Base-by-base conservation (phyloP, 2,329 filamentous ascomycete species). In the Teratosphaeria pseudoeucalypti region DNA sequence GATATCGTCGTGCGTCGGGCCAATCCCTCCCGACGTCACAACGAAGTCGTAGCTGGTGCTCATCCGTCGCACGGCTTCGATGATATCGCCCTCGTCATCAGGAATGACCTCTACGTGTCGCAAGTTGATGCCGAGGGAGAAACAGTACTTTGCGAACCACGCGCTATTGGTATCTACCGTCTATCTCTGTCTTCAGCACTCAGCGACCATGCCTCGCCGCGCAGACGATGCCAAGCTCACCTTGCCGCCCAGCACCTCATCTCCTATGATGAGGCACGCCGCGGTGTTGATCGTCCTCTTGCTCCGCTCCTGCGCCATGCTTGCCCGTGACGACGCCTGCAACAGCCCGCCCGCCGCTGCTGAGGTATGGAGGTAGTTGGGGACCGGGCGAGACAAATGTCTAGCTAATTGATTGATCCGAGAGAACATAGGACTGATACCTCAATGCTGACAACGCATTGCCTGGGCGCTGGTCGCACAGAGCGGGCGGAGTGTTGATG, bases 1-100 rank as follows among this genome's bases (percentile, higher is more conserved):
- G 67, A 97, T 97, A 72, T 99, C 94, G 74, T 99, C 94, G 78
- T 97, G 92, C 59, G 92, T 97, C 65, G 94, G 94, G 11, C 92
- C 92, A 70, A 99, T 97, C 34, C 94, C 92, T 65, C 94, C 92
- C 67, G 89, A 94, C 6, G 94, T 97, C 5, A 97, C 90, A 54
- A 99, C 89, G 72, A 97, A 90, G 75, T 97, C 94, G 72, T 96
- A 97, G 64, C 83, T 86, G 57, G 82, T 81, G 70, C 89, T 95
- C 91, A 99, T 95, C 63, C 92, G 85, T 57, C 81, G 81, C 6
- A 90, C 87, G 1, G 91, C 90, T 73, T 97, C 92, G 57, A 92
- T 79, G 70, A 99, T 97, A 68, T 96, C 92, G 63, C 79, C 78
- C 71, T 96, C 90, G 64, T 96, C 92, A 69, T 99, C 94, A 62